Conservation (phyloP, 495 filamentous ascomycete species). For the Penicillium silybi region DNA sequence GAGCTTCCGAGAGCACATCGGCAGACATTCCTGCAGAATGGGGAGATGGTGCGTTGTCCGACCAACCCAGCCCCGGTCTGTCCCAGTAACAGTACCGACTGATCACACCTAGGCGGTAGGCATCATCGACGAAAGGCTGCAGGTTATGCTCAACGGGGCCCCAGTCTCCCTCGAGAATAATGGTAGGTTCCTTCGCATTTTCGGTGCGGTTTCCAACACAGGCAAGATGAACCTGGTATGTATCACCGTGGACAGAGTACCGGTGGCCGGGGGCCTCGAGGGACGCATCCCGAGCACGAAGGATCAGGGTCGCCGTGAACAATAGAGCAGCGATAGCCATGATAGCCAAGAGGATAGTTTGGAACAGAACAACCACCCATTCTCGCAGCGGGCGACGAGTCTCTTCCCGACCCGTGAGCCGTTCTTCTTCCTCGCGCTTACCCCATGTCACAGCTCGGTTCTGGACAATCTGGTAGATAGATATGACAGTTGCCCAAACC, state of each 20-base stretch:
- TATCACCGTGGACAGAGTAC: conserved; percentile 74
- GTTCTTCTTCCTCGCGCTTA: conserved; percentile 85
- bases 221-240: conserved; percentile 80
- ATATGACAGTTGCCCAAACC: conserved; percentile 67
- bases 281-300: conserved; percentile 71
- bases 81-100: conserved; percentile 92
- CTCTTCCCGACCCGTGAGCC: conserved; percentile 86
- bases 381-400: conserved; percentile 74
- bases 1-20: conserved; percentile 78
- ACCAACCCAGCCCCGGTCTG: conserved; percentile 84
- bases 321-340: conserved; percentile 64
- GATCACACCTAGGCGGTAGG: conserved; percentile 70
- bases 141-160: conserved; percentile 68
- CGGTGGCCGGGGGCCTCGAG: conserved; percentile 65
- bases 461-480: conserved; percentile 56
- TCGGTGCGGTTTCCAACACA: conserved; percentile 66
- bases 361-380: conserved; percentile 79
- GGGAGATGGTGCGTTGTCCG: conserved; percentile 90
- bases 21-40: conserved; percentile 86
- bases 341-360: conserved; percentile 63
- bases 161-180: conserved; percentile 80
- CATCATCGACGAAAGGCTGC: conserved; percentile 62
- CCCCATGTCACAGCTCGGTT: conserved; percentile 83
- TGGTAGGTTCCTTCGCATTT: conserved; percentile 52
- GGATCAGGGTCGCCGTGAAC: conserved; percentile 70